A percentile compares a stretch with the other conserved stretches of the same genome.
phyloP scores from a whole-genome alignment of 352 stramenopile genomes.

The Halophytophthora polymorphica region DNA sequence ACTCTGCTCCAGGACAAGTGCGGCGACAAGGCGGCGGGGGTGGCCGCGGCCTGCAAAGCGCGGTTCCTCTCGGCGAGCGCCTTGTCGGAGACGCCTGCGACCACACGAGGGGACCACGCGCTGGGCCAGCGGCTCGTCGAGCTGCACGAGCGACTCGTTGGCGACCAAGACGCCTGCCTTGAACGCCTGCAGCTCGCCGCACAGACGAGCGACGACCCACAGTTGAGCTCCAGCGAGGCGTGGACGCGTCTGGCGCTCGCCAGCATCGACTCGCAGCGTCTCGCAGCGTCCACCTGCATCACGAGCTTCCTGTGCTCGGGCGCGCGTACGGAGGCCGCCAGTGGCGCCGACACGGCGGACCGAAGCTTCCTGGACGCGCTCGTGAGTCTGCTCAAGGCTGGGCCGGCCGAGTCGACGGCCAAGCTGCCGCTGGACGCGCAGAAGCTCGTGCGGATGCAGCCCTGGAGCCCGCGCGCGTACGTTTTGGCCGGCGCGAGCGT shows the following conservation, averaged over 20 bases:
- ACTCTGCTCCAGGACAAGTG: constrained; percentile 21
- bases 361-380: constrained; percentile 30
- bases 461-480: constrained; percentile 58
- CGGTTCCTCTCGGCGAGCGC: constrained; percentile 24
- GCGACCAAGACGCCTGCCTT: constrained; percentile 18
- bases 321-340: not conserved
- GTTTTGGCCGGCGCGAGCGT: constrained; percentile 40
- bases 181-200: constrained; percentile 25
- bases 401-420: constrained; percentile 10
- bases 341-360: constrained; percentile 25
- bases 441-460: constrained; percentile 61
- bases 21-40: constrained; percentile 5
- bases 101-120: constrained; percentile 15
- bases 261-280: constrained; percentile 33
- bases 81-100: constrained; percentile 17
- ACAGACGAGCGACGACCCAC: constrained; percentile 15
- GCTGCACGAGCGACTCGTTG: constrained; percentile 32
- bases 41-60: constrained; percentile 28
- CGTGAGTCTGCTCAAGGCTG: constrained; percentile 29
- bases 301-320: constrained; percentile 21
- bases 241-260: constrained; percentile 31
- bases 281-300: constrained; percentile 26
- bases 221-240: constrained; percentile 11
- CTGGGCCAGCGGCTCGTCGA: constrained; percentile 35
- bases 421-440: constrained; percentile 28